Evolutionary conservation across 805 yeast species (phyloP).

Genomic region (Lipomyces orientalis): DNA sequence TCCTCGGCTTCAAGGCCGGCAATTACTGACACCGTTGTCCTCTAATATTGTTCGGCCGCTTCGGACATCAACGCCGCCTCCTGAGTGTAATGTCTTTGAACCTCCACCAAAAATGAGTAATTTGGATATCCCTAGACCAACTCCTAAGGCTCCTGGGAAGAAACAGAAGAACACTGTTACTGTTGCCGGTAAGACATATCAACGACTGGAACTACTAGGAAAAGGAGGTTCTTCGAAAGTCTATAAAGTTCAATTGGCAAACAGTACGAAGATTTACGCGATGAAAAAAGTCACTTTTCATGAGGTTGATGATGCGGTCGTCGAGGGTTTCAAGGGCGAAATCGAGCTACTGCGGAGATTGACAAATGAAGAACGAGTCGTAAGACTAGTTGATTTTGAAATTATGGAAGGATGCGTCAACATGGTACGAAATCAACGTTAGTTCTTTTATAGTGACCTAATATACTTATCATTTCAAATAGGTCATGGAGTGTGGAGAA

Average conservation of each 20-base stretch:
- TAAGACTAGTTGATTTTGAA: slow-evolving; percentile 75
- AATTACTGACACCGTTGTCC: slow-evolving; percentile 36
- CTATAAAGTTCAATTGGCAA: slow-evolving; percentile 68
- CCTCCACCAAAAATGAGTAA: slow-evolving; percentile 39
- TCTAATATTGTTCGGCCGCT: slow-evolving; percentile 37
- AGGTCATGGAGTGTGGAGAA: slow-evolving; percentile 89
- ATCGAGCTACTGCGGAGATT: slow-evolving; percentile 73
- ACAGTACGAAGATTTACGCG: slow-evolving; percentile 66
- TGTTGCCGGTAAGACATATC: slow-evolving; percentile 61
- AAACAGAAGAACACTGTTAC: slow-evolving; percentile 44
- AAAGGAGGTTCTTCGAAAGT: slow-evolving; percentile 94
- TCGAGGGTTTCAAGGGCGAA: slow-evolving; percentile 86
- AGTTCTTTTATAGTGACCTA: neutral
- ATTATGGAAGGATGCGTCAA: slow-evolving; percentile 65
- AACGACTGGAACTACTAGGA: slow-evolving; percentile 78
- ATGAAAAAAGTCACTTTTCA: slow-evolving; percentile 81
- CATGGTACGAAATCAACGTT: slow-evolving; percentile 52
- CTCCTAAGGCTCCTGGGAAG: slow-evolving; percentile 23
- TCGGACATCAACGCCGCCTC: slow-evolving; percentile 30
- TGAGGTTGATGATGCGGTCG: slow-evolving; percentile 72
- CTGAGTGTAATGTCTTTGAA: slow-evolving; percentile 18
- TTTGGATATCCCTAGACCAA: slow-evolving; percentile 32
- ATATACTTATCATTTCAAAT: neutral
- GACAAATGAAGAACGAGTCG: slow-evolving; percentile 70
- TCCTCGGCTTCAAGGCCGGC: slow-evolving; percentile 25